Evolutionary conservation across 169 alveolate genomes (phyloP), one percentile per base, ranked within the genome.

Genomic region (Plasmodium inui): DNA sequence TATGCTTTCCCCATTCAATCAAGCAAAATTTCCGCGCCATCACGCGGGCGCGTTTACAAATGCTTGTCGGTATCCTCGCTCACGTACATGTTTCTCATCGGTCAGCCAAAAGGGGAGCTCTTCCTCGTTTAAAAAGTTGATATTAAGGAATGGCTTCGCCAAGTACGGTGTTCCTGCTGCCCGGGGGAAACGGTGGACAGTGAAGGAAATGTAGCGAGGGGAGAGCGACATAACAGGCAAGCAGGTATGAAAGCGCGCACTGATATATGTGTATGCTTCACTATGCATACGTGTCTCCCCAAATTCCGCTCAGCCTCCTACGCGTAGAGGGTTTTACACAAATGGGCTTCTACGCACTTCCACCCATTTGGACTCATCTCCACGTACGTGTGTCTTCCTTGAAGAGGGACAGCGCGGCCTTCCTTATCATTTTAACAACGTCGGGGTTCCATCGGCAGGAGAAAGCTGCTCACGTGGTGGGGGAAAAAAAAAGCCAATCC

Each of bases 71-170:
- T n/a, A 19, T 50, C 6, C 32, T 8, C 70, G 22, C 57, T 4
- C 19, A 55, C 96, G 1, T 92, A 96, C 98, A 83, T 95, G 81
- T 34, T 67, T 19, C n/a, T 95, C 78, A 22, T 96, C 96, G 10
- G 80, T 34, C 19, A 95, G 55, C 97, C 97, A 96, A 41, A 92
- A 90, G 6, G 97, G 96, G 7, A 26, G 80, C 44, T 92, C 73
- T 14, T 39, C 92, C 39, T 55, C 83, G 50, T 61, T 83, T 9
- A 96, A 95, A 81, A 90, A 92, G 37, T 93, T 93, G 34, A 95
- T 92, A 84, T 96, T 95, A 28, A 96, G 95, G 81, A 90, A 96
- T 7, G 98, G 98, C 41, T 96, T 82, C 14, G 98, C 98, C 92
- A 96, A 61, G 72, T 92, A 96, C 9, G 98, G 98, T 50, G 61